Evolutionary conservation across 2,329 filamentous ascomycete genomes (phyloP), one percentile per base, ranked within the genome.

Genomic region (Lachnellula cervina): DNA sequence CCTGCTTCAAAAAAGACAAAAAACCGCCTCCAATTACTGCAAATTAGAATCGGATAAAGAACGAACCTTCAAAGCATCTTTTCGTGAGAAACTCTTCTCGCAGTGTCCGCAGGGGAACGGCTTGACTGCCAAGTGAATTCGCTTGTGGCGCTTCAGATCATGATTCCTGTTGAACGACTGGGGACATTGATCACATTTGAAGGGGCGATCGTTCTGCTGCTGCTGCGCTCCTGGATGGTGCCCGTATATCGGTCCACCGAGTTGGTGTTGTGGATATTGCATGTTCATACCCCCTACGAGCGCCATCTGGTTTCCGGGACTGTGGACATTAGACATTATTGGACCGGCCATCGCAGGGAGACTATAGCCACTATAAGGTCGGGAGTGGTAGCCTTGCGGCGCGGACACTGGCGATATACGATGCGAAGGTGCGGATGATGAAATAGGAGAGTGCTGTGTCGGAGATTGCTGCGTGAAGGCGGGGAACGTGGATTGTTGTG

Each of bases 111-210:
- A 99, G 0, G 92, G 92, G 71, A 93, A 97, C 0, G 94, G 94
- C 77, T 99, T 99, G 42, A 97, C 90, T 0, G 91, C 89, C 56
- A 97, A 74, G 72, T 99, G 94, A 57, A 97, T 97, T 49, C 91
- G 79, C 77, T 96, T 96, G 72, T 99, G 94, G 51, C 94, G 82
- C 74, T 99, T 99, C 65, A 97, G 73, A 68, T 97, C 94, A 69
- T 97, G 94, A 62, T 97, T 97, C 4, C 94, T 81, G 71, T 96
- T 97, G 76, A 99, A 99, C 38, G 89, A 92, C 70, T 96, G 90
- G 0, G 89, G 84, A 68, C 94, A 99, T 69, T 89, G 82, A 64
- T 97, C 91, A 70, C 94, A 99, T 72, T 92, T 92, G 77, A 96
- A 97, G 0, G 94, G 94, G 5, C 93, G 84, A 64, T 97, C 93